These are phyloP conservation scores for Clarkia xantiana DNA, from an alignment of 345 rosid species.

Conservation along the genomic window DNA sequence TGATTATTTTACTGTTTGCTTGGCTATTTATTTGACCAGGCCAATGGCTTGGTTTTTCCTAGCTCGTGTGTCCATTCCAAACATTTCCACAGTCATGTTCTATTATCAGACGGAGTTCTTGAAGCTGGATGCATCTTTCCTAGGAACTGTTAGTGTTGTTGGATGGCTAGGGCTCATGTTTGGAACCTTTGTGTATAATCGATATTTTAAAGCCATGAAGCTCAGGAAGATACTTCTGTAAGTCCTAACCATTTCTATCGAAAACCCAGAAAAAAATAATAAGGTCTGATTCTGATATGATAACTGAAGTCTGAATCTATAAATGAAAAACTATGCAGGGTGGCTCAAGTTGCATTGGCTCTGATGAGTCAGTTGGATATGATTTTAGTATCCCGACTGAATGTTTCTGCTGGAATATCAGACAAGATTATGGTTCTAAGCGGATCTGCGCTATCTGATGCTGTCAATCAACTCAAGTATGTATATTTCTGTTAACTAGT, in stretches of 20 bases:
- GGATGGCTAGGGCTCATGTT: conserved; percentile 95
- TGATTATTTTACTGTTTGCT: conserved; percentile 12
- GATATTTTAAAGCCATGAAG: conserved; percentile 59
- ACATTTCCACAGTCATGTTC: conserved; percentile 88
- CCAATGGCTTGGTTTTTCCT: conserved; percentile 98
- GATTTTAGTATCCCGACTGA: conserved; percentile 48
- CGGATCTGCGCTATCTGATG: conserved; percentile 89
- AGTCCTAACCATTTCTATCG: conserved; percentile 12
- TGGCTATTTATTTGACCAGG: conserved; percentile 21
- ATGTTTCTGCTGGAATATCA: conserved; percentile 46
- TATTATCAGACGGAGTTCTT: conserved; percentile 87
- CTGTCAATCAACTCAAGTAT: conserved; percentile 90
- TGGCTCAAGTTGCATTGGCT: conserved; percentile 63
- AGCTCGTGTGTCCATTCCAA: conserved; percentile 73
- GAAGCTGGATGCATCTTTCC: conserved; percentile 71
- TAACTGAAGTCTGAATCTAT: conserved; percentile 1
- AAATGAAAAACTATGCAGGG: conserved; percentile 32
- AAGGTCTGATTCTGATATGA: neutral
- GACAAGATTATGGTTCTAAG: conserved; percentile 76
- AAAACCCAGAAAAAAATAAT: neutral
- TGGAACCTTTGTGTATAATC: conserved; percentile 68
- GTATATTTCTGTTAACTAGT: conserved; percentile 1
- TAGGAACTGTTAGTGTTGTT: conserved; percentile 77
- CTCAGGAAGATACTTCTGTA: conserved; percentile 65
- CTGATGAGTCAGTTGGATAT: conserved; percentile 52